phyloP scores from a whole-genome alignment of 805 yeast genomes.

The Candida dendrica region DNA sequence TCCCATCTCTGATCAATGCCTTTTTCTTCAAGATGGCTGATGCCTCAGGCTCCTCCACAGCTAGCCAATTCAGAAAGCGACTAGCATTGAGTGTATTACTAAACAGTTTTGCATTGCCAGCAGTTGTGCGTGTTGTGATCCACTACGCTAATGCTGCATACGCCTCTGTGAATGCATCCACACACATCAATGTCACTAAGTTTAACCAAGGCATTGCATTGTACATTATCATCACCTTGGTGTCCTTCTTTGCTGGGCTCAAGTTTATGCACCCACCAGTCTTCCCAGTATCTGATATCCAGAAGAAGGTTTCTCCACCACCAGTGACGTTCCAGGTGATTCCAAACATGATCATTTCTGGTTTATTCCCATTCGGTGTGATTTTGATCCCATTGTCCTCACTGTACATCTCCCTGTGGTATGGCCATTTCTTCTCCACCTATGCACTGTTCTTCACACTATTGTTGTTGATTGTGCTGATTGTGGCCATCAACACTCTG shows the following conservation, averaged over 20 bases:
- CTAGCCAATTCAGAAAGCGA: slow-evolving; percentile 2
- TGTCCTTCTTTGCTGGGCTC: slow-evolving; percentile 9
- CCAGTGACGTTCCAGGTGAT: slow-evolving; percentile 19
- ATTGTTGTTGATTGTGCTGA: slow-evolving; percentile 10
- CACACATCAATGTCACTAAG: slow-evolving; percentile 5
- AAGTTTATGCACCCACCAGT: slow-evolving; percentile 5
- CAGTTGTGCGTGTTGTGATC: slow-evolving; percentile 5
- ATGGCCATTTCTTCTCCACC: slow-evolving; percentile 17
- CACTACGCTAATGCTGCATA: slow-evolving; percentile 11
- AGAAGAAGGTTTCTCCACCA: slow-evolving; percentile 15
- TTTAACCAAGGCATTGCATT: slow-evolving; percentile 1
- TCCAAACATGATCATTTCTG: slow-evolving; percentile 21
- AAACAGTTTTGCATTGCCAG: slow-evolving; percentile 17
- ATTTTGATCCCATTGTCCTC: slow-evolving; percentile 21
- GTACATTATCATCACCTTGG: slow-evolving; percentile 8
- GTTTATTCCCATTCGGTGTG: slow-evolving; percentile 23
- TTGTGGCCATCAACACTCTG: slow-evolving; percentile 12
- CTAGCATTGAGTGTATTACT: slow-evolving; percentile 3
- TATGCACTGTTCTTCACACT: slow-evolving; percentile 11
- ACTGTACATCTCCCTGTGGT: slow-evolving; percentile 20
- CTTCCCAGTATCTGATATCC: slow-evolving; percentile 11
- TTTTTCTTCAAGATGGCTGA: slow-evolving; percentile 15
- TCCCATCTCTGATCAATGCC: slow-evolving; percentile 10
- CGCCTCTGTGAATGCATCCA: slow-evolving; percentile 18
- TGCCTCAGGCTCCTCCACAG: slow-evolving; percentile 1